Evolutionary conservation across 2,329 filamentous ascomycete species (phyloP).

Genomic region (Penicillium sp.): DNA sequence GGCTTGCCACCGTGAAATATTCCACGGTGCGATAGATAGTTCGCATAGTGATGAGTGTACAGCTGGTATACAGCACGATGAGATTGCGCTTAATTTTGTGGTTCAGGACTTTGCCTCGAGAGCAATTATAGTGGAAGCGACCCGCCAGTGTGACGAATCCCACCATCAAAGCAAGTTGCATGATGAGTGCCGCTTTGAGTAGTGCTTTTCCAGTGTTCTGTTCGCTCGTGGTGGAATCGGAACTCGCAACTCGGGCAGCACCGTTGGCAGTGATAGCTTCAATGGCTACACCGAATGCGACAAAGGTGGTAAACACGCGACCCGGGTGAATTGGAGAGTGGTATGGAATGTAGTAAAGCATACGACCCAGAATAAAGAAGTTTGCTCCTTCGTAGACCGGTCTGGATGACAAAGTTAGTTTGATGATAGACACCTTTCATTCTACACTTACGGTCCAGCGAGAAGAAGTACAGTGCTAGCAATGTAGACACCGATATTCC

Average conservation of each 20-base stretch:
- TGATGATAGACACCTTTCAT: background rate
- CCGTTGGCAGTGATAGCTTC: constrained; percentile 30
- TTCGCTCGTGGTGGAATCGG: constrained; percentile 47
- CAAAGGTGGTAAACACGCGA: constrained; percentile 45
- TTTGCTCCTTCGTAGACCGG: constrained; percentile 58
- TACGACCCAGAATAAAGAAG: constrained; percentile 56
- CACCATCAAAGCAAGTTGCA: constrained; percentile 44
- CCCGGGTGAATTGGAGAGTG: constrained; percentile 49
- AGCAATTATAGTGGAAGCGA: constrained; percentile 16
- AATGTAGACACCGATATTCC: constrained; percentile 38
- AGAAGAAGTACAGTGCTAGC: constrained; percentile 40
- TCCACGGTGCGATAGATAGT: constrained; percentile 54
- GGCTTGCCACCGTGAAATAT: constrained; percentile 46
- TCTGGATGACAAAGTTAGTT: constrained; percentile 27
- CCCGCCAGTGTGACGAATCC: constrained; percentile 19
- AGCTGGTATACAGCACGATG: constrained; percentile 48
- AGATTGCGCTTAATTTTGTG: constrained; percentile 38
- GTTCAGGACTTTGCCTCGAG: constrained; percentile 7
- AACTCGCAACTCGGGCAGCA: constrained; percentile 43
- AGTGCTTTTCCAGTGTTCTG: constrained; percentile 44
- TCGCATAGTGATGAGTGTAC: constrained; percentile 45
- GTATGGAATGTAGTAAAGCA: constrained; percentile 58
- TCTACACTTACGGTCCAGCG: constrained; percentile 35
- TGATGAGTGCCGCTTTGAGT: constrained; percentile 43
- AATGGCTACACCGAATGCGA: constrained; percentile 44